These are phyloP conservation scores for Balamuthia mandrillaris DNA, from an alignment of 208 protist genomes.

Conservation along the genomic window DNA sequence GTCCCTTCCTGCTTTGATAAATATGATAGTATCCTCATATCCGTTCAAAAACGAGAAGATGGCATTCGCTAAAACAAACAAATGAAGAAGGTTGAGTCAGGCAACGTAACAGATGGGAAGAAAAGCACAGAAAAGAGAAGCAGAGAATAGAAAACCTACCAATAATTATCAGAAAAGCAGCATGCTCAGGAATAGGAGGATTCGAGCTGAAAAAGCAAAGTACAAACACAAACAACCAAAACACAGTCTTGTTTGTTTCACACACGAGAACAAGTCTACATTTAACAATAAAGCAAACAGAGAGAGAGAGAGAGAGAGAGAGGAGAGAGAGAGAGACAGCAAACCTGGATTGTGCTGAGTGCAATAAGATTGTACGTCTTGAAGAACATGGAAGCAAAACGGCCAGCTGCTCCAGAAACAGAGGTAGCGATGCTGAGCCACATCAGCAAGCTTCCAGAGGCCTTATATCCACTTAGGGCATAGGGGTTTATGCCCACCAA, in stretches of 20 bases:
- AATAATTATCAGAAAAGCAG: not conserved
- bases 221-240: conserved; percentile 13
- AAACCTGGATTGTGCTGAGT: not conserved
- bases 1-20: not conserved
- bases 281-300: not conserved
- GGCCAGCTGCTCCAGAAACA: not conserved
- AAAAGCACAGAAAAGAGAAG: not conserved
- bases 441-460: conserved; percentile 1
- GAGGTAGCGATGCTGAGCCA: not conserved
- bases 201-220: not conserved
- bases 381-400: not conserved
- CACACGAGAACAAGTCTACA: not conserved
- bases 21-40: not conserved
- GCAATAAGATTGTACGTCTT: not conserved
- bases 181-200: not conserved
- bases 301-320: not conserved
- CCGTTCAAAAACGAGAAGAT: conserved; percentile 11
- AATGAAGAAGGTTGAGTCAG: too few species aligned
- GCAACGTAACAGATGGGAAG: not conserved
- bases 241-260: not conserved
- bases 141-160: not conserved
- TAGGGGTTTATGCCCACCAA: not conserved
- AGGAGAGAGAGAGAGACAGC: not conserved
- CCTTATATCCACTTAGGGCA: not conserved
- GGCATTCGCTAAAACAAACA: too few species aligned